These are phyloP conservation scores for Fagopyrum esculentum DNA, from an alignment of 148 eudicot genomes.

Conservation along the genomic window DNA sequence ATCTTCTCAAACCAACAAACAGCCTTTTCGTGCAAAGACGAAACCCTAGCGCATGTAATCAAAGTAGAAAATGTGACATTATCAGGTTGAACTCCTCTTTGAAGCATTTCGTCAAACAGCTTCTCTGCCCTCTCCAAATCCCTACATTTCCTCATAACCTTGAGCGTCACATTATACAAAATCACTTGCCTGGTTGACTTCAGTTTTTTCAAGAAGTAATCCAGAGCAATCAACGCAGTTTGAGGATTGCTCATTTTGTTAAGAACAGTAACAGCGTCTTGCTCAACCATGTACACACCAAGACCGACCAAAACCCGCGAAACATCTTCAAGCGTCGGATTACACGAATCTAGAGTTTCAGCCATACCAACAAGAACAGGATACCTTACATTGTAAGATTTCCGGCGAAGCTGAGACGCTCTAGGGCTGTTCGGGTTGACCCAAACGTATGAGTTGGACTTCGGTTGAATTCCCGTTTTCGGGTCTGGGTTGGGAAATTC, in stretches of 20 bases:
- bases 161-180: conserved; percentile 68
- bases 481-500: neutral
- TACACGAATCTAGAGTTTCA: conserved; percentile 35
- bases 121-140: conserved; percentile 55
- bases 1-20: conserved; percentile 86
- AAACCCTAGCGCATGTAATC: conserved; percentile 67
- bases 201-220: conserved; percentile 32
- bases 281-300: conserved; percentile 38
- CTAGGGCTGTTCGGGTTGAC: conserved; percentile 72
- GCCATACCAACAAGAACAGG: conserved; percentile 41
- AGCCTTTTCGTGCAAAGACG: conserved; percentile 51
- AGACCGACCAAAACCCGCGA: conserved; percentile 25
- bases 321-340: conserved; percentile 34
- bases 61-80: conserved; percentile 77
- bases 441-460: conserved; percentile 36
- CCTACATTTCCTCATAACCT: conserved; percentile 58
- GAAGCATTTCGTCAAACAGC: conserved; percentile 64
- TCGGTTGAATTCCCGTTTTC: conserved; percentile 4
- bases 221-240: conserved; percentile 36
- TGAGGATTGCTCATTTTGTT: conserved; percentile 52
- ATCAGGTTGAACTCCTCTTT: conserved; percentile 59
- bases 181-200: conserved; percentile 34
- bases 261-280: conserved; percentile 63
- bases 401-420: conserved; percentile 39
- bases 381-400: conserved; percentile 56